Conservation (phyloP, 495 filamentous ascomycete genomes). For the Glonium stellatum region DNA sequence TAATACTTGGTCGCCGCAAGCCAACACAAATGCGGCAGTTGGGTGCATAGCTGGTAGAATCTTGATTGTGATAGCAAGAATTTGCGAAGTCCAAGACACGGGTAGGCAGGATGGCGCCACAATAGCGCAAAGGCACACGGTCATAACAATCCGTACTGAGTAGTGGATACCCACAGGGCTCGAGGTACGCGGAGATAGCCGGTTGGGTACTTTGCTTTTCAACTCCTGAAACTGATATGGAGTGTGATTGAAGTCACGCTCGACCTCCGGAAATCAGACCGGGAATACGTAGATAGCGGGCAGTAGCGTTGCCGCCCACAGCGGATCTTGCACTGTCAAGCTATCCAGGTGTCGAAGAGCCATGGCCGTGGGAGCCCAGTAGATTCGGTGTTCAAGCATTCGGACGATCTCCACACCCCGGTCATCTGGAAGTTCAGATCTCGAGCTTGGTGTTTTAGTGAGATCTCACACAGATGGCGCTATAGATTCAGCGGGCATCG, state of each 20-base stretch:
- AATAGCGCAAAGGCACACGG: conserved; percentile 10
- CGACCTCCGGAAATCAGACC: neutral
- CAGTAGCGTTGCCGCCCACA: neutral
- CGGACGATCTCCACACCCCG: neutral
- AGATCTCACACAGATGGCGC: conserved; percentile 3
- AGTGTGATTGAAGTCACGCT: neutral
- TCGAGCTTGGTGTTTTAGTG: neutral
- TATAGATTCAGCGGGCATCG: neutral
- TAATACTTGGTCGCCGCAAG: conserved; percentile 6
- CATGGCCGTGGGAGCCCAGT: neutral
- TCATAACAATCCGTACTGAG: conserved; percentile 1
- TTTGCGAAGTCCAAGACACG: conserved; percentile 8
- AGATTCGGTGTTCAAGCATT: neutral
- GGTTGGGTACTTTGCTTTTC: neutral
- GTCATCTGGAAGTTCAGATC: neutral
- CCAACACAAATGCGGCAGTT: conserved; percentile 18
- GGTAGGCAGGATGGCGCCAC: conserved; percentile 12
- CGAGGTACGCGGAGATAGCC: neutral
- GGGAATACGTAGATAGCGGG: neutral
- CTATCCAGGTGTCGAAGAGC: neutral
- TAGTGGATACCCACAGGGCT: conserved; percentile 10
- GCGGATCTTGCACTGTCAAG: neutral
- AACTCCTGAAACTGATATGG: neutral
- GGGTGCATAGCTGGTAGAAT: conserved; percentile 13
- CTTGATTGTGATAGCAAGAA: conserved; percentile 6